Conservation (phyloP, 2,329 filamentous ascomycete species). For the Penicillium brevicompactum region DNA sequence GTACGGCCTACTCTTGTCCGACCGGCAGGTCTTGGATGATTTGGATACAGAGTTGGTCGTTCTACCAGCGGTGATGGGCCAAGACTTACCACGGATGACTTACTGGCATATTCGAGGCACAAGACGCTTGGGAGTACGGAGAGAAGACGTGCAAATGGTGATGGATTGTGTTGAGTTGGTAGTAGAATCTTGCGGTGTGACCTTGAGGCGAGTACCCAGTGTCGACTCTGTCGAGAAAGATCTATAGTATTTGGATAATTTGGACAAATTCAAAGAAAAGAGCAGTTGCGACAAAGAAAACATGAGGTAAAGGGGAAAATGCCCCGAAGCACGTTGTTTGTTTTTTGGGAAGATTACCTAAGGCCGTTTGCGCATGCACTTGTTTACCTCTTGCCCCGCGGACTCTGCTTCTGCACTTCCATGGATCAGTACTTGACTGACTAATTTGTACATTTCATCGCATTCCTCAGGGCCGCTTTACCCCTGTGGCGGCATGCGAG, state of each 20-base stretch:
- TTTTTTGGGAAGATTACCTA: conserved; percentile 18
- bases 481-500: conserved; percentile 28
- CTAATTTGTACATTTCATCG: conserved; percentile 6
- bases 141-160: conserved; percentile 37
- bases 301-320: background rate
- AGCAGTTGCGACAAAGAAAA: background rate
- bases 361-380: conserved; percentile 21
- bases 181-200: conserved; percentile 12
- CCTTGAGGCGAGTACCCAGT: conserved; percentile 7
- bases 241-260: background rate
- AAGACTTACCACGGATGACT: conserved; percentile 36
- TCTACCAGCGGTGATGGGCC: conserved; percentile 41
- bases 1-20: conserved; percentile 58
- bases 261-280: conserved; percentile 1
- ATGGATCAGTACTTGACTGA: conserved; percentile 6
- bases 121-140: conserved; percentile 36
- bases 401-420: conserved; percentile 11
- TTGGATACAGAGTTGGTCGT: conserved; percentile 44
- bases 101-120: conserved; percentile 45
- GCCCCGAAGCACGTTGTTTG: background rate
- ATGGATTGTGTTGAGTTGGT: conserved; percentile 16
- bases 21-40: conserved; percentile 36
- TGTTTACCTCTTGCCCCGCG: conserved; percentile 36
- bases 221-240: conserved; percentile 2
- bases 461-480: conserved; percentile 23